phyloP scores from a whole-genome alignment of 768 basidiomycete species.

The Amanita rubescens region DNA sequence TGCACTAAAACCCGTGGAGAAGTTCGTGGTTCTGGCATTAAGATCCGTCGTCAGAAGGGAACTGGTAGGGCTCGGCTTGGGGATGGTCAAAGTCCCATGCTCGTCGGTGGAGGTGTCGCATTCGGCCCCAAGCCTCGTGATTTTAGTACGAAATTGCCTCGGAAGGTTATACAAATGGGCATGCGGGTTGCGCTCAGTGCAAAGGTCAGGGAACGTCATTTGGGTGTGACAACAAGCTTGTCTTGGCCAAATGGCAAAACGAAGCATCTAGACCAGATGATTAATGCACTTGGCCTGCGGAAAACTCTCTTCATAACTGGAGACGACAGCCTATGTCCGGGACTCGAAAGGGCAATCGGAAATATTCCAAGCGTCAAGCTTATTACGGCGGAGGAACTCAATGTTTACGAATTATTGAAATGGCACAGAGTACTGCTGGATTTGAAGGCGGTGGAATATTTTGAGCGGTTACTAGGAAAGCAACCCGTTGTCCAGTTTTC shows the following conservation, averaged over 20 bases:
- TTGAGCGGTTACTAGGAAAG: constrained; percentile 60
- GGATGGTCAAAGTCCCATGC: constrained; percentile 80
- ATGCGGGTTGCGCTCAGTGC: constrained; percentile 85
- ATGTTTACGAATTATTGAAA: constrained; percentile 77
- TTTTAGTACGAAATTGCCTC: constrained; percentile 86
- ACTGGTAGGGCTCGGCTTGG: constrained; percentile 86
- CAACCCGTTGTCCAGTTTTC: not conserved
- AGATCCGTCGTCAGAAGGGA: constrained; percentile 90
- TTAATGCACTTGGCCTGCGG: constrained; percentile 57
- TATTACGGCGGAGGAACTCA: constrained; percentile 55
- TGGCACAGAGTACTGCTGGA: constrained; percentile 83
- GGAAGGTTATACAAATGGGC: constrained; percentile 90
- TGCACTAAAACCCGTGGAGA: constrained; percentile 89
- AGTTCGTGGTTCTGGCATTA: constrained; percentile 82
- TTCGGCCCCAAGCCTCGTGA: constrained; percentile 90
- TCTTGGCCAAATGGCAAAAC: constrained; percentile 74
- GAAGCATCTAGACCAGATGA: constrained; percentile 50
- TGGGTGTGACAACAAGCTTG: constrained; percentile 70
- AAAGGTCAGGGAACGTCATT: constrained; percentile 64
- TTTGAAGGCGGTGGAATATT: constrained; percentile 69
- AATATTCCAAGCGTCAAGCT: constrained; percentile 70
- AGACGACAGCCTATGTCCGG: constrained; percentile 41
- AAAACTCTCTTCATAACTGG: constrained; percentile 78
- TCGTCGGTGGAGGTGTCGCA: constrained; percentile 86
- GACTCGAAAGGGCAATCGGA: constrained; percentile 51